A percentile compares a stretch with the other conserved stretches of the same genome.
phyloP scores from a whole-genome alignment of 352 stramenopile species.

The Lagenidium sp. region DNA sequence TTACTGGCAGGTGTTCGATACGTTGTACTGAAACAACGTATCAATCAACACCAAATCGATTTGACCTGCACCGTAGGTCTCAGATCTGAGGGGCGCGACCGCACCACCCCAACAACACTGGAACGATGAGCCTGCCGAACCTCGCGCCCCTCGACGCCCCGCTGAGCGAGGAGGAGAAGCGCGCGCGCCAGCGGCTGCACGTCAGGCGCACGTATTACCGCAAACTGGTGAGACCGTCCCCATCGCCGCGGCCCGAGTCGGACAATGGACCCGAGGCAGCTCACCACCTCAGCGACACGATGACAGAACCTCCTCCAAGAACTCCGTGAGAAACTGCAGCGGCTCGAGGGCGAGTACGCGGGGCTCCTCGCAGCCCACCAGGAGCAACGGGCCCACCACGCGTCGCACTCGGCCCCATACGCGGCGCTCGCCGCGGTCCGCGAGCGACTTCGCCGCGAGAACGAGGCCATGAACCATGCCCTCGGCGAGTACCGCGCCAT shows the following conservation, averaged over 20 bases:
- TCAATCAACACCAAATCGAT: too few relatives aligned
- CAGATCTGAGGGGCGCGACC: too few relatives aligned
- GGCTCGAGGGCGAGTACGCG: slow-evolving; percentile 1
- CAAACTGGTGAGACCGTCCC: slow-evolving; percentile 7
- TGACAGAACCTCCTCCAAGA: neutral
- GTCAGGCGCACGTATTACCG: slow-evolving; percentile 15
- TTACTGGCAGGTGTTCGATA: too few relatives aligned
- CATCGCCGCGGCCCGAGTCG: too few relatives aligned
- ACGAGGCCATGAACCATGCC: slow-evolving; percentile 9
- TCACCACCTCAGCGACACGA: too few relatives aligned
- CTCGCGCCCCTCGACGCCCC: slow-evolving; percentile 10
- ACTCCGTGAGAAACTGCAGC: neutral
- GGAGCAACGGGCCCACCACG: neutral
- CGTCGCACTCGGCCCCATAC: neutral
- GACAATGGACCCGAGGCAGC: too few relatives aligned
- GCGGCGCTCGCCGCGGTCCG: neutral
- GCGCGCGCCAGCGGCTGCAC: slow-evolving; percentile 11
- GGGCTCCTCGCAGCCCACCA: neutral
- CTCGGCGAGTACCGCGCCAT: slow-evolving; percentile 8
- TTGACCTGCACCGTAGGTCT: too few relatives aligned
- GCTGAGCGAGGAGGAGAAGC: slow-evolving; percentile 7
- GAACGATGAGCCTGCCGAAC: too few relatives aligned
- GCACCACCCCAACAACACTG: too few relatives aligned
- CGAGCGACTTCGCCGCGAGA: slow-evolving; percentile 5
- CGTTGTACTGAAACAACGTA: too few relatives aligned